Conservation (phyloP, 1,139 yeast species). For the Pichia sp. region DNA sequence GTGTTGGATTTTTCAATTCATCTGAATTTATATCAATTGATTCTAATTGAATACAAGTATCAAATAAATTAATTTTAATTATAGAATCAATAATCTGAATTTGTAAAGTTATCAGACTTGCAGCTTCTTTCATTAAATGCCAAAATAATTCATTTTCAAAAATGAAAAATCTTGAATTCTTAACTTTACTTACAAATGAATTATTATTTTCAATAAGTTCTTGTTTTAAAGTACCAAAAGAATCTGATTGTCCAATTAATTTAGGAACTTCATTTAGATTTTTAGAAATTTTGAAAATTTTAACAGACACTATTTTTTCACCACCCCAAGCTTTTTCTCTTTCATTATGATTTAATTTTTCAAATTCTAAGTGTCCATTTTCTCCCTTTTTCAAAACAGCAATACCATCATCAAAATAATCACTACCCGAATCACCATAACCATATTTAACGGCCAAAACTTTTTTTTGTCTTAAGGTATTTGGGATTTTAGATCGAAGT, state of each 20-base stretch:
- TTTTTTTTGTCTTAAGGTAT: slow-evolving; percentile 28
- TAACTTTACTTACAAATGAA: slow-evolving; percentile 36
- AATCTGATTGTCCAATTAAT: slow-evolving; percentile 14
- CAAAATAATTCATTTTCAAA: slow-evolving; percentile 82
- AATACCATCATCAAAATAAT: slow-evolving; percentile 64
- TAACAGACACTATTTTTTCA: slow-evolving; percentile 43
- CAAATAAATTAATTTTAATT: slow-evolving; percentile 55
- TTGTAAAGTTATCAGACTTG: slow-evolving; percentile 61
- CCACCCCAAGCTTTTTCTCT: slow-evolving; percentile 29
- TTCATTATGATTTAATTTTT: slow-evolving; percentile 21
- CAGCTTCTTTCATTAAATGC: slow-evolving; percentile 72
- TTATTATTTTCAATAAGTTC: slow-evolving; percentile 8
- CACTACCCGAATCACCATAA: slow-evolving; percentile 85
- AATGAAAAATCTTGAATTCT: slow-evolving; percentile 59
- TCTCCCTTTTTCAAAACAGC: slow-evolving; percentile 49
- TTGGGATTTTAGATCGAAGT: too few relatives aligned
- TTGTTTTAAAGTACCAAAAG: slow-evolving; percentile 3
- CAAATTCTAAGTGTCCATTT: slow-evolving; percentile 27
- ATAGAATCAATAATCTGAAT: slow-evolving; percentile 63
- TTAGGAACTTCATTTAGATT: slow-evolving; percentile 3
- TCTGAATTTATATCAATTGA: slow-evolving; percentile 3
- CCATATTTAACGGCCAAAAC: slow-evolving; percentile 77
- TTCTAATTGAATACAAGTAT: slow-evolving; percentile 61
- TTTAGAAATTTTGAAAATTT: slow-evolving; percentile 30
- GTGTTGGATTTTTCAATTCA: slow-evolving; percentile 4